These are phyloP conservation scores for Chytriomyces sp. DNA, from an alignment of 192 early-diverging fungal genomes.

Conservation along the genomic window DNA sequence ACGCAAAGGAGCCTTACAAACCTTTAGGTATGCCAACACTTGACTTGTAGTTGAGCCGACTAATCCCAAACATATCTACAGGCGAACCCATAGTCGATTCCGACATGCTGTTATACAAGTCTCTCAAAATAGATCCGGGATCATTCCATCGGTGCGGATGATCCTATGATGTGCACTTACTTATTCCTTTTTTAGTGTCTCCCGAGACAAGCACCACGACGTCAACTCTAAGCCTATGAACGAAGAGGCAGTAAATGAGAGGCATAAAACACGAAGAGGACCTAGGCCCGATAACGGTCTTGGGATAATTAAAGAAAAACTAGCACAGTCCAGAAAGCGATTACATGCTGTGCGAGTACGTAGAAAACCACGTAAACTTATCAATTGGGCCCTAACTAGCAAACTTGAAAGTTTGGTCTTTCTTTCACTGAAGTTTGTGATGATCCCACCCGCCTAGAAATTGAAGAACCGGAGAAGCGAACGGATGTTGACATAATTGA, in stretches of 20 bases:
- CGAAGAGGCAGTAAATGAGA: conserved; percentile 27
- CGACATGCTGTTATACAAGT: conserved; percentile 40
- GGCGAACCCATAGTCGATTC: conserved; percentile 51
- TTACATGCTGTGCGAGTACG: conserved; percentile 49
- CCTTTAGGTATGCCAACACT: conserved; percentile 51
- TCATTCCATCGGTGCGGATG: conserved; percentile 26
- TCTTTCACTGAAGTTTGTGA: conserved; percentile 42
- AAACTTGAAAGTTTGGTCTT: conserved; percentile 41
- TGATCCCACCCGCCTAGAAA: conserved; percentile 26
- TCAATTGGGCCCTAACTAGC: not conserved
- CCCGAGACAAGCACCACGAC: conserved; percentile 13
- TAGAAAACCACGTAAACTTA: not conserved
- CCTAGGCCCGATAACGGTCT: conserved; percentile 44
- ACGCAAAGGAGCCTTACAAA: conserved; percentile 54
- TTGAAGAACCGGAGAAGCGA: conserved; percentile 22
- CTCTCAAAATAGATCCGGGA: conserved; percentile 43
- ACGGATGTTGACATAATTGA: conserved; percentile 34
- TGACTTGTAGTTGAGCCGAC: too few species aligned
- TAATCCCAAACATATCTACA: not conserved
- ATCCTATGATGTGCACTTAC: not conserved
- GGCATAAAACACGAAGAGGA: conserved; percentile 22
- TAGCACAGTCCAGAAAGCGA: conserved; percentile 47
- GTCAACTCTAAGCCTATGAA: conserved; percentile 20
- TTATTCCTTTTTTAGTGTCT: not conserved
- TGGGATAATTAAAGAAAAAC: conserved; percentile 44